Percentiles rank a stretch among this genome's conserved stretches.
Evolutionary conservation across 495 filamentous ascomycete genomes (phyloP).

Genomic region (Trichoderma asperelloides): DNA sequence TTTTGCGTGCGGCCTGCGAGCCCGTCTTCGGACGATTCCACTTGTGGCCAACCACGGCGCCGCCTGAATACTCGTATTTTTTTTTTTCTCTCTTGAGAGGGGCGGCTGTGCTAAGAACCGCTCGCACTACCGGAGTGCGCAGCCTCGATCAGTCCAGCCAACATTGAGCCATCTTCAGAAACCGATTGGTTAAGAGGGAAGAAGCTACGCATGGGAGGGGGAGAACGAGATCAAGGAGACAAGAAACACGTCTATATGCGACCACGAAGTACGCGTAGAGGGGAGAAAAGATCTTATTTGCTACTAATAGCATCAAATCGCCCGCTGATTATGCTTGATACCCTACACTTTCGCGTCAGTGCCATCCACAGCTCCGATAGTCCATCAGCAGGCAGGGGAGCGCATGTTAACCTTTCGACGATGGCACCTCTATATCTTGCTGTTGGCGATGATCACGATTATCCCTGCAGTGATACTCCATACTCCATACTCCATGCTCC

Average conservation of each 20-base stretch:
- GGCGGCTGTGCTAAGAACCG: background rate
- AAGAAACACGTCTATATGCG: background rate
- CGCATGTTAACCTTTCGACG: no score
- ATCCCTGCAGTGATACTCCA: no score
- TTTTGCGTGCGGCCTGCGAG: no score
- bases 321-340: background rate
- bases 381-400: no score
- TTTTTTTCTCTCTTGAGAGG: background rate
- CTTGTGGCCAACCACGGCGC: background rate
- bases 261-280: background rate
- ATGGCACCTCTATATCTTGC: no score
- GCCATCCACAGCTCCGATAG: no score
- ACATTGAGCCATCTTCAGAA: background rate
- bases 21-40: background rate
- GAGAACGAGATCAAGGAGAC: background rate
- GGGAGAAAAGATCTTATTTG: no score
- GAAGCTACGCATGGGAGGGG: background rate
- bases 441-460: no score
- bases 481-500: no score
- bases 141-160: background rate
- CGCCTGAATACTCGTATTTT: background rate
- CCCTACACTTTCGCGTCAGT: background rate
- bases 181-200: background rate
- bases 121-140: background rate
- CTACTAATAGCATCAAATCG: background rate